Evolutionary conservation across 2,329 filamentous ascomycete genomes (phyloP), one percentile per base, ranked within the genome.

Genomic region (Nigrospora osmanthi): DNA sequence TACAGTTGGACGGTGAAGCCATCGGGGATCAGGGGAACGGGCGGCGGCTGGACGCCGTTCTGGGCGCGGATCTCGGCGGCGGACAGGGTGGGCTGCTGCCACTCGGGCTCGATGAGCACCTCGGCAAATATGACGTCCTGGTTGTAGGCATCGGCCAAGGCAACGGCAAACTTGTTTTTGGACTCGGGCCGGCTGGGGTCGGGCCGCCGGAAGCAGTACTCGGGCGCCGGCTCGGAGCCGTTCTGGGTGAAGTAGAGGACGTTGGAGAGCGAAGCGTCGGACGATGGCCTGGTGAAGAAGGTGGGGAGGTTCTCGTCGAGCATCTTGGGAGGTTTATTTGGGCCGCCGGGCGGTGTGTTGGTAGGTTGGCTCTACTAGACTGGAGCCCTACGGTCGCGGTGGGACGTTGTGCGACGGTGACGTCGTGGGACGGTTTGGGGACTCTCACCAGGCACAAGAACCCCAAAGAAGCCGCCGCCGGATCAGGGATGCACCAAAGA

Each of bases 261-360:
- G 54, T 67, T 84, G 59, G 75, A 69, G 48, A 72, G 68, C 6
- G 75, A 69, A 56, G 75, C 73, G 45, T 78, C 72, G 46, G 73
- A 65, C 32, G 71, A 71, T 16, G 68, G 65, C 51, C 70, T 73
- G 60, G 76, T 75, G 54, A 69, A 74, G 58, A 80, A 83, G 38
- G 76, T 89, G 45, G 90, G 90, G n/a, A 96, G 80, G 65, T 90
- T 95, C 64, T 94, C 88, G 81, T 95, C 89, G 57, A 95, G 78
- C 89, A 95, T 95, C 47, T 52, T 63, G 55, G 47, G n/a, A n/a
- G n/a, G 37, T 10, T 28, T 28, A 7, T 28, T 28, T 28, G 23
- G 23, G 5, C 23, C 23, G 23, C 23, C 23, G 23, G 23, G 23
- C 23, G 23, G 9, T 28, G 2, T 28, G 23, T 6, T 7, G 23